These are phyloP conservation scores for Adansonia digitata DNA, from an alignment of 345 rosid genomes.

Conservation along the genomic window DNA sequence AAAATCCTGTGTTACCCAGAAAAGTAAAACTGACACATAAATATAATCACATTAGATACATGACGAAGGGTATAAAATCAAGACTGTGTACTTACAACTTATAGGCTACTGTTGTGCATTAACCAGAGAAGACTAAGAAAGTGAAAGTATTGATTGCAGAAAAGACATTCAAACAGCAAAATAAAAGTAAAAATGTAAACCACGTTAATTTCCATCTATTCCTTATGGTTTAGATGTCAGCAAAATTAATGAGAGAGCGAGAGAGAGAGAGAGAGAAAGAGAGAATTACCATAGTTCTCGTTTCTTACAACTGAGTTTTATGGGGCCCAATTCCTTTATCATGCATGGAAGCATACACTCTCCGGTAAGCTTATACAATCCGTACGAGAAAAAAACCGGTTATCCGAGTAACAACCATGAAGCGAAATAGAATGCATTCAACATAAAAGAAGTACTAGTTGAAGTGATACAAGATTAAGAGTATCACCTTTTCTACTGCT, in stretches of 20 bases:
- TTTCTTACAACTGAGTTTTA: conserved; percentile 98
- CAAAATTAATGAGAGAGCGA: too few species aligned
- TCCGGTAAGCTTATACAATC: conserved; percentile 91
- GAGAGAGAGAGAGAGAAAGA: neutral
- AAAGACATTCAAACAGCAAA: conserved; percentile 6
- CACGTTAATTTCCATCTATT: too few species aligned
- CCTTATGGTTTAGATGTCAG: too few species aligned
- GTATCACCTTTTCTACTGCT: conserved; percentile 72
- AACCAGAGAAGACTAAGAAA: neutral
- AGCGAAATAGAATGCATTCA: neutral
- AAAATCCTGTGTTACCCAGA: conserved; percentile 97
- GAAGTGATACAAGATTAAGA: neutral
- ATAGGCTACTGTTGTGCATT: neutral
- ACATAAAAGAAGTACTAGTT: neutral
- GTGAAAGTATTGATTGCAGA: neutral
- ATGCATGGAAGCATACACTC: conserved; percentile 82
- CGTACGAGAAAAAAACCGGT: conserved; percentile 31
- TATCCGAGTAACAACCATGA: conserved; percentile 2
- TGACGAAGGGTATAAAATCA: neutral
- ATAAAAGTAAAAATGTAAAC: neutral
- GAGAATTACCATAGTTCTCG: conserved; percentile 61
- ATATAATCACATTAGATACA: neutral
- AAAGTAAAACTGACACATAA: conserved; percentile 62
- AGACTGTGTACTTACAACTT: neutral
- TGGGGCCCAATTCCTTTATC: conserved; percentile 75